Conservation (phyloP, 176 grass and related monocot species). For the Zoysia pacifica region DNA sequence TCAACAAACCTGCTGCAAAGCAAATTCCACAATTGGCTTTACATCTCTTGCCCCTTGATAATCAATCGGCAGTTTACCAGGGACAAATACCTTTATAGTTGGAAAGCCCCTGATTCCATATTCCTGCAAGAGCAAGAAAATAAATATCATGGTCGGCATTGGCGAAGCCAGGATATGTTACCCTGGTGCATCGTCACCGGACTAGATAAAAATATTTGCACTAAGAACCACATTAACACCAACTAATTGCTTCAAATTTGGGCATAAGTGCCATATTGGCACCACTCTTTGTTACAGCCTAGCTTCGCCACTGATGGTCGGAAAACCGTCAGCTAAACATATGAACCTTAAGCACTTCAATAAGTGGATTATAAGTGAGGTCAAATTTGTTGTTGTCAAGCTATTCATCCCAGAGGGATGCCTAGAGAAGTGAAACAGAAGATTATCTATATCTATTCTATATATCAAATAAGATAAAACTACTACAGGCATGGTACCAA, state of each 20-base stretch:
- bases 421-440: conserved; percentile 19
- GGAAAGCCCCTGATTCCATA: conserved; percentile 94
- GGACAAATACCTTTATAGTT: conserved; percentile 91
- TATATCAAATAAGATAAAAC: neutral
- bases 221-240: too few species aligned
- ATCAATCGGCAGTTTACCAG: conserved; percentile 92
- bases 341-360: neutral
- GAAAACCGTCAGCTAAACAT: neutral
- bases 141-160: neutral
- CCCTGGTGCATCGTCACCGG: too few species aligned
- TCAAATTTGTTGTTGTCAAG: neutral
- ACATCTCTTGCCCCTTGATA: conserved; percentile 95
- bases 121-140: conserved; percentile 57
- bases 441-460: neutral
- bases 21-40: conserved; percentile 92
- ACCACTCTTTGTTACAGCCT: too few species aligned
- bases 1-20: conserved; percentile 76
- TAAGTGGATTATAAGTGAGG: neutral
- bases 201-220: too few species aligned
- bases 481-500: neutral
- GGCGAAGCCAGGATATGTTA: too few species aligned
- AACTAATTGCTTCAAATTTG: too few species aligned
- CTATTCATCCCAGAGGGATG: neutral
- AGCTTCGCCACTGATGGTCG: neutral
- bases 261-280: too few species aligned